These are phyloP conservation scores for Houttuynia cordata DNA, from an alignment of 164 flowering plant species.

Conservation along the genomic window DNA sequence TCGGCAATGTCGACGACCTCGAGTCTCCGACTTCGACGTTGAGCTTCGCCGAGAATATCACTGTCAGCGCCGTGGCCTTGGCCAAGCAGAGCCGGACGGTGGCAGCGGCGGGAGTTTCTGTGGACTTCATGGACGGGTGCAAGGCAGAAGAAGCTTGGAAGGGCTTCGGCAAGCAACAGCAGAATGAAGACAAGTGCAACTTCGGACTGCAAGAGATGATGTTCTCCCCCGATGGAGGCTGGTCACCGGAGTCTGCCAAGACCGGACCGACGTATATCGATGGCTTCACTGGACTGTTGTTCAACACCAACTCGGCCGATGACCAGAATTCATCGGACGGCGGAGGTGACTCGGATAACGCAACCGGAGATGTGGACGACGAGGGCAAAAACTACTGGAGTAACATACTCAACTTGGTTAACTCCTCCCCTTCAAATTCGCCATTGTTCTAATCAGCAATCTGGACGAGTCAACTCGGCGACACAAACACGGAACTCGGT, in stretches of 20 bases:
- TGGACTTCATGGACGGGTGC: background rate
- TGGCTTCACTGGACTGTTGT: slow-evolving; percentile 6
- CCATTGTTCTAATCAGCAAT: slow-evolving; percentile 3
- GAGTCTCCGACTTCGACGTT: slow-evolving; percentile 80
- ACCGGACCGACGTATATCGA: background rate
- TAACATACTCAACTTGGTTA: slow-evolving; percentile 65
- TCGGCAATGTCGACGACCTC: slow-evolving; percentile 6
- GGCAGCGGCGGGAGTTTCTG: background rate
- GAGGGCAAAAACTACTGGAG: slow-evolving; percentile 82
- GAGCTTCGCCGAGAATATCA: slow-evolving; percentile 28
- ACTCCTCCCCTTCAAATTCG: slow-evolving; percentile 29
- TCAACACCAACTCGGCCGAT: background rate
- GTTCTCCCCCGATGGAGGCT: background rate
- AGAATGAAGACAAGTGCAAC: background rate
- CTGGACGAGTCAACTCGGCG: background rate
- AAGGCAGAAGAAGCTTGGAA: slow-evolving; percentile 3
- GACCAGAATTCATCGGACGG: background rate
- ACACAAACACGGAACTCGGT: no score
- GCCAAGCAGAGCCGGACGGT: background rate
- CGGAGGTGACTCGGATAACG: slow-evolving; percentile 1
- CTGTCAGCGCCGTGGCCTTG: background rate
- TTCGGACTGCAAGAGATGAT: background rate
- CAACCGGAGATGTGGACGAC: slow-evolving; percentile 17
- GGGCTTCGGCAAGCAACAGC: background rate
- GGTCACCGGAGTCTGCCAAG: slow-evolving; percentile 4